Base-by-base conservation (phyloP, 2,329 filamentous ascomycete species). In the Fusarium sororula region DNA sequence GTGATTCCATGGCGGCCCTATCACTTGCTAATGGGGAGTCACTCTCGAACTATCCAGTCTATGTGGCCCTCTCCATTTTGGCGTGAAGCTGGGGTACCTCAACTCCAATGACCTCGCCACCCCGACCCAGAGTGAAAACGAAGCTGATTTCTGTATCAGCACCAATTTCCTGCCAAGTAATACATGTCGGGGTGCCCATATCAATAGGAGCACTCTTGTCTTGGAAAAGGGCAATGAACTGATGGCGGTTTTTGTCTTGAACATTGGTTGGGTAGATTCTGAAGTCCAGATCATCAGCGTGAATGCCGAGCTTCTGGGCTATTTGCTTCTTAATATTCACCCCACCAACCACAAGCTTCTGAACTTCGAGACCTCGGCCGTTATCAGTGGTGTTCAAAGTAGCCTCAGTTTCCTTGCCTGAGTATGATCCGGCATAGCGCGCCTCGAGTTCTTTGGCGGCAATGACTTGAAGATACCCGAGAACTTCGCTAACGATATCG, bases 121-220 rank as follows among this genome's bases (percentile, higher is more conserved):
- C 18, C 18, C 32, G 37, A 4, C 56, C 48, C 2, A 66, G 7
- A 1, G 6, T 41, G 28, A 77, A 77, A 6, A 67, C 28, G 5
- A 78, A 6, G 18, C 24, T 65, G 1, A 65, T 30, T 20, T 78
- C 72, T 6, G 47, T 26, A 0, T 53, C 67, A 22, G 59, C 69
- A n/a, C 70, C 75, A 20, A 75, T 50, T 35, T 75, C 73, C 26
- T 77, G 77, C 75, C 80, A 82, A 1, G 78, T 82, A 28, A 81
- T 79, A 30, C 81, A 82, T 3, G 81, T 82, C 4, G 81, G 81
- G 6, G 81, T 82, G 2, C 79, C 80, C 70, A 64, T 72, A 7
- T 83, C 81, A 12, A 78, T 73, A 0, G 73, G 75, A 6, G 80
- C 80, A 22, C 62, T 75, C 55, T 60, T 78, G 26, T 82, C 77